Evolutionary conservation across 495 filamentous ascomycete genomes (phyloP).

Genomic region (Trichoderma asperelloides): DNA sequence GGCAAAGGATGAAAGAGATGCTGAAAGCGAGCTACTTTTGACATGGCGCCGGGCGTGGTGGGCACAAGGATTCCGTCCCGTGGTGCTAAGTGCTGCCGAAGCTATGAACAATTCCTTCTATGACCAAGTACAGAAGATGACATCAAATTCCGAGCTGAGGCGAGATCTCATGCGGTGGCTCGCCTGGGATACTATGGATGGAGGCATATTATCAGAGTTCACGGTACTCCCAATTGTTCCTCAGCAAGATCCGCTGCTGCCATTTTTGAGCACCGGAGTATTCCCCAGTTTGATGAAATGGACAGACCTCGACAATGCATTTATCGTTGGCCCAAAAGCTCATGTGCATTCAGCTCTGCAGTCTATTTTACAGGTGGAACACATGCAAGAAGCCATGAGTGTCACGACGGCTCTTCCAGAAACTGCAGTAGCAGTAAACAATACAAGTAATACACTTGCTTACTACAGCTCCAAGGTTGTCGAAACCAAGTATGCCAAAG

Average conservation of each 20-base stretch:
- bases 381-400: conserved; percentile 45
- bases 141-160: conserved; percentile 46
- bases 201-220: conserved; percentile 72
- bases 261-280: conserved; percentile 62
- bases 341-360: conserved; percentile 60
- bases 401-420: conserved; percentile 48
- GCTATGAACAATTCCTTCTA: conserved; percentile 80
- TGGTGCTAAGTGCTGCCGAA: conserved; percentile 71
- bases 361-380: conserved; percentile 45
- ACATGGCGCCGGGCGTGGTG: conserved; percentile 92
- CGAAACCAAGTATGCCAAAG: conserved; percentile 50
- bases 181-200: conserved; percentile 90
- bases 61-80: conserved; percentile 81
- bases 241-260: conserved; percentile 62
- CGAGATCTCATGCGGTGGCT: conserved; percentile 75
- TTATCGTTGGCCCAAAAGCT: conserved; percentile 65
- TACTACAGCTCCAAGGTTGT: conserved; percentile 63
- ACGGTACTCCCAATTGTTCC: conserved; percentile 77
- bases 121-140: conserved; percentile 51
- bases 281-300: conserved; percentile 66
- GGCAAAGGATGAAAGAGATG: conserved; percentile 49
- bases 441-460: conserved; percentile 57
- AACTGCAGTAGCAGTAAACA: conserved; percentile 55
- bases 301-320: conserved; percentile 57
- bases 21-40: conserved; percentile 70